Conservation (phyloP, 1,139 yeast genomes). For the Diutina pseudorugosa region DNA sequence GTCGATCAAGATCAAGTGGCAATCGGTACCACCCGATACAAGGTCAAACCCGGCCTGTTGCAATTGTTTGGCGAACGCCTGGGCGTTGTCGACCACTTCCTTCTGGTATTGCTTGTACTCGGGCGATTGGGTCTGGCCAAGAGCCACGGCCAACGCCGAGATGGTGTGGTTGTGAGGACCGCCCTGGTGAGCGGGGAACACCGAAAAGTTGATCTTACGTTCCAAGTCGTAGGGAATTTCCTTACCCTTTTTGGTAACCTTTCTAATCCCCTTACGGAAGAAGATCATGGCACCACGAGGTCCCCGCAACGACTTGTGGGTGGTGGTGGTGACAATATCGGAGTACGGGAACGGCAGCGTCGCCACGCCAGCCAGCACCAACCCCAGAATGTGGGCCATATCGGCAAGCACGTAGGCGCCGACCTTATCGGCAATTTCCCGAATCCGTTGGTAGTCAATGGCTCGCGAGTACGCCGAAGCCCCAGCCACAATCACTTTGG, state of each 20-base stretch:
- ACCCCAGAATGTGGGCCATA: constrained; percentile 97
- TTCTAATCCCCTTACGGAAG: constrained; percentile 93
- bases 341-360: constrained; percentile 95
- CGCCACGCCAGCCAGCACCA: constrained; percentile 91
- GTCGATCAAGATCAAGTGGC: constrained; percentile 88
- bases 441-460: constrained; percentile 91
- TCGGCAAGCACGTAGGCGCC: constrained; percentile 95
- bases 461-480: constrained; percentile 94
- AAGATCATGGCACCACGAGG: constrained; percentile 99
- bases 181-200: constrained; percentile 99
- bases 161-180: constrained; percentile 99
- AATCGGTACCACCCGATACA: constrained; percentile 92
- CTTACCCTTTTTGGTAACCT: constrained; percentile 83
- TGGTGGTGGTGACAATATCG: constrained; percentile 95
- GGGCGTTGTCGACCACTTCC: constrained; percentile 83
- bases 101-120: constrained; percentile 87
- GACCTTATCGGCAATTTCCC: constrained; percentile 90
- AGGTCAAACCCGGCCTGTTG: constrained; percentile 60
- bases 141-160: constrained; percentile 92
- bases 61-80: constrained; percentile 69
- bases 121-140: constrained; percentile 86
- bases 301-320: constrained; percentile 96
- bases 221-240: constrained; percentile 85
- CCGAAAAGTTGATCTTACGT: constrained; percentile 91
- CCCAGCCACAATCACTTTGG: constrained; percentile 94